These are phyloP conservation scores for Yamadazyma dendronema DNA, from an alignment of 1,139 yeast genomes.

Conservation along the genomic window DNA sequence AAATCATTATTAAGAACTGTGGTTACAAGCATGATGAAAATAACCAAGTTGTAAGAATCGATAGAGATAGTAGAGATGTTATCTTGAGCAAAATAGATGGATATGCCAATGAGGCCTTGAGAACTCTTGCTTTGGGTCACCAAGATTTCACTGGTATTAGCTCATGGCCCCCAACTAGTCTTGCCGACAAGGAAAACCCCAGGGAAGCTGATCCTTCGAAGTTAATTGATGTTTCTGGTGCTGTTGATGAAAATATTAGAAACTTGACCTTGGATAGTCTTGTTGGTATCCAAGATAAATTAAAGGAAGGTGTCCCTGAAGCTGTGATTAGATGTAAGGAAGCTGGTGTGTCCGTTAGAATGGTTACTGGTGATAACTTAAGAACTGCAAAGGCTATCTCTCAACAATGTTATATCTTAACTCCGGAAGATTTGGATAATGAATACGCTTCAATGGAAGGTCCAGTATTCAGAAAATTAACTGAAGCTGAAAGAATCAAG, in stretches of 20 bases:
- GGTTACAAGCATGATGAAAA: conserved; percentile 26
- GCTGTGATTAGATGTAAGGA: conserved; percentile 82
- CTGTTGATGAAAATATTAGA: conserved; percentile 20
- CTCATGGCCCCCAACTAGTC: conserved; percentile 66
- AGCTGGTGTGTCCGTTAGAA: conserved; percentile 93
- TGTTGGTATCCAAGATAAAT: conserved; percentile 93
- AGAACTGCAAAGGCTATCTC: conserved; percentile 91
- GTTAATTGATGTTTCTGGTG: conserved; percentile 30
- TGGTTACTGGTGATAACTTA: conserved; percentile 97
- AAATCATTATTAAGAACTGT: conserved; percentile 69
- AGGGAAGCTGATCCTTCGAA: conserved; percentile 48
- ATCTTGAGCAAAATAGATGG: conserved; percentile 50
- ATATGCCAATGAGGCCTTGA: conserved; percentile 73
- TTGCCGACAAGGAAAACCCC: conserved; percentile 25
- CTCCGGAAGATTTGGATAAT: conserved; percentile 50
- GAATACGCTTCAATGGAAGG: conserved; percentile 85
- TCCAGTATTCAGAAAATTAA: conserved; percentile 73
- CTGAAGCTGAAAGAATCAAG: conserved; percentile 52
- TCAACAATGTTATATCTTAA: conserved; percentile 75
- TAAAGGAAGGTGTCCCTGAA: conserved; percentile 84
- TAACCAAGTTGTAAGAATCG: conserved; percentile 22
- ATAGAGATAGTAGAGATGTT: conserved; percentile 31
- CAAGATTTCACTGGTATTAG: conserved; percentile 52
- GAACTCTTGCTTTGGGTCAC: conserved; percentile 86
- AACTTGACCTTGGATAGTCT: conserved; percentile 58